A percentile compares a stretch with the other conserved stretches of the same genome.
These are phyloP conservation scores for Insectozyma bohioensis DNA, from an alignment of 1,139 yeast genomes.

Conservation along the genomic window DNA sequence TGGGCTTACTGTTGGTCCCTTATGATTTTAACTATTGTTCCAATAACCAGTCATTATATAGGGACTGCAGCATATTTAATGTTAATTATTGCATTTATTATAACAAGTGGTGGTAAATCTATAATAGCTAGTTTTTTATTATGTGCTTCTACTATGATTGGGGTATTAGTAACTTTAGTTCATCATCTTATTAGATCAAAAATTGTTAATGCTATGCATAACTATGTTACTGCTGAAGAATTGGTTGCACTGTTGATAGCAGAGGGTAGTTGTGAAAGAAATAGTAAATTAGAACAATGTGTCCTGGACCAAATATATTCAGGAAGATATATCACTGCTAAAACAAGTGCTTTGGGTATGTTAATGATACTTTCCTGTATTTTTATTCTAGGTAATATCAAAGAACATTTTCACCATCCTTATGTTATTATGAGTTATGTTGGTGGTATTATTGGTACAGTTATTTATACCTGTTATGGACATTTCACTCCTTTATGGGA, in stretches of 20 bases:
- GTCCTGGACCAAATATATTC: conserved; percentile 21
- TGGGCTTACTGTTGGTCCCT: conserved; percentile 32
- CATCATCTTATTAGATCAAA: conserved; percentile 25
- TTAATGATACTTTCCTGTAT: conserved; percentile 27
- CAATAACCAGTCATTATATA: conserved; percentile 26
- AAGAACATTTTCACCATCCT: no score
- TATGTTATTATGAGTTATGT: conserved; percentile 23
- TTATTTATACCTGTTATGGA: conserved; percentile 27
- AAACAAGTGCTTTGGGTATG: conserved; percentile 25
- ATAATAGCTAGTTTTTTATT: no score
- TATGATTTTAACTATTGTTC: conserved; percentile 26
- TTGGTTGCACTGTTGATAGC: conserved; percentile 19
- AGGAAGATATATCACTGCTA: conserved; percentile 31
- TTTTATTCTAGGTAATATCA: conserved; percentile 23
- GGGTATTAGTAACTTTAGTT: conserved; percentile 25
- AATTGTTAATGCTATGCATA: conserved; percentile 26
- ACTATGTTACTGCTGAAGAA: conserved; percentile 22
- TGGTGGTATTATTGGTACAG: conserved; percentile 22
- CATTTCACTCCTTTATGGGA: conserved; percentile 28
- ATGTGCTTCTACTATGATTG: conserved; percentile 19
- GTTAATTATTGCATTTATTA: conserved; percentile 29
- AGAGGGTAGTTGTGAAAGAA: conserved; percentile 29
- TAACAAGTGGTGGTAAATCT: conserved; percentile 29
- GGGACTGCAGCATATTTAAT: conserved; percentile 31
- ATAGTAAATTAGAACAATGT: conserved; percentile 20